These are phyloP conservation scores for Cyberlindnera amylophila DNA, from an alignment of 805 yeast species.

Conservation along the genomic window DNA sequence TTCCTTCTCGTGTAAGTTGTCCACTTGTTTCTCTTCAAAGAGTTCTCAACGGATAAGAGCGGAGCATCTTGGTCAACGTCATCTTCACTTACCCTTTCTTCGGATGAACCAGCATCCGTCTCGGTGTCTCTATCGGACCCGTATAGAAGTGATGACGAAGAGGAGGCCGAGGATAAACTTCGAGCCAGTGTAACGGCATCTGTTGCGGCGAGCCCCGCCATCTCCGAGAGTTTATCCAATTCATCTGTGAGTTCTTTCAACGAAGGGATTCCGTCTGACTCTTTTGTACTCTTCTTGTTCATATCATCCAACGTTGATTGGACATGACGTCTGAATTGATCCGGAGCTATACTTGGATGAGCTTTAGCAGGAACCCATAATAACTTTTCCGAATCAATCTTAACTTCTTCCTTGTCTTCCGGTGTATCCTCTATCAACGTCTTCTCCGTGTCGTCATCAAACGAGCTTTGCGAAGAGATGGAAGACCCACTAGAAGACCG, in stretches of 20 bases:
- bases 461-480: constrained; percentile 18
- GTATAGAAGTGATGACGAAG: constrained; percentile 37
- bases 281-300: constrained; percentile 17
- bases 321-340: constrained; percentile 68
- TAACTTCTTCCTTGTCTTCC: constrained; percentile 22
- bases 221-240: constrained; percentile 64
- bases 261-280: constrained; percentile 46
- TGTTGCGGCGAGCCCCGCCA: constrained; percentile 73
- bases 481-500: constrained; percentile 18
- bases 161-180: constrained; percentile 66
- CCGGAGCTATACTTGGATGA: constrained; percentile 95
- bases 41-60: constrained; percentile 25
- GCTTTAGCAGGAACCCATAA: constrained; percentile 95
- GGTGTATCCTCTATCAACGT: constrained; percentile 13
- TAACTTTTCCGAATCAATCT: constrained; percentile 37
- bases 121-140: constrained; percentile 6
- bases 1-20: constrained; percentile 45
- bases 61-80: constrained; percentile 27
- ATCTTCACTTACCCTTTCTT: constrained; percentile 8
- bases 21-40: constrained; percentile 45
- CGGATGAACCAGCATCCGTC: neutral
- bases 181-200: constrained; percentile 84
- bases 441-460: constrained; percentile 10
- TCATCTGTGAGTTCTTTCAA: constrained; percentile 71
- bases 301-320: constrained; percentile 37